Base-by-base conservation (phyloP, 768 basidiomycete species). In the Leccinum fibrillosum region DNA sequence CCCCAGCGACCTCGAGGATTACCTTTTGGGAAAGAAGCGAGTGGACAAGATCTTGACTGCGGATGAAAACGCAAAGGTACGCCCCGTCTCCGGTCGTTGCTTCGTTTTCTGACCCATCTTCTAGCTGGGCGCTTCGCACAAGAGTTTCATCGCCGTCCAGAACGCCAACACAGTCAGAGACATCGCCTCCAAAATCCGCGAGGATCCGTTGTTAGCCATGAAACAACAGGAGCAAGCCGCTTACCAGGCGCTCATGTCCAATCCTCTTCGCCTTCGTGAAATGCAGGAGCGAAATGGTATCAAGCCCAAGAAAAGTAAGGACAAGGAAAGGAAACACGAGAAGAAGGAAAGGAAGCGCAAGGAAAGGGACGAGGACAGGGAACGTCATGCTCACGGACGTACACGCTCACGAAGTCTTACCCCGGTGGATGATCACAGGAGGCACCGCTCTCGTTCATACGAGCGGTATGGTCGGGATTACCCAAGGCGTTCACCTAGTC, bases 141-240 rank as follows among this genome's bases (percentile, higher is more conserved):
- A 93, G 77, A 93, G 83, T 71, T 97, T 96, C 70, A 95, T 96
- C 55, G 94, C 95, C 4, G 81, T 92, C 2, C 94, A 97, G 70
- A 97, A 94, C 69, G 96, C 97, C 65, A 98, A 98, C 71, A 89
- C 78, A 45, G 78, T 77, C 32, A 88, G 95, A 30, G 97, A 99
- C 67, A 82, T 92, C 47, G 90, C 94, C 21, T 78, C 94, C 28
- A 98, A 99, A 75, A 88, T 99, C 60, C 88, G 97, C 34, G 97
- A 98, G 74, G 97, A 99, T 68, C 97, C 97, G 5, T 70, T 98
- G 5, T 80, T 99, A n/a, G 92, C 91, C 13, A 98, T 99, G 77
- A 98, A 98, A 74, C 90, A 94, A 70, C 96, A 98, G 68, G 96
- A 99, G 74, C 94, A 97, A 69, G 89, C 91, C 8, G 90, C 94